Evolutionary conservation across 768 basidiomycete genomes (phyloP), one percentile per base, ranked within the genome.

Genomic region (Psilocybe cubensis): DNA sequence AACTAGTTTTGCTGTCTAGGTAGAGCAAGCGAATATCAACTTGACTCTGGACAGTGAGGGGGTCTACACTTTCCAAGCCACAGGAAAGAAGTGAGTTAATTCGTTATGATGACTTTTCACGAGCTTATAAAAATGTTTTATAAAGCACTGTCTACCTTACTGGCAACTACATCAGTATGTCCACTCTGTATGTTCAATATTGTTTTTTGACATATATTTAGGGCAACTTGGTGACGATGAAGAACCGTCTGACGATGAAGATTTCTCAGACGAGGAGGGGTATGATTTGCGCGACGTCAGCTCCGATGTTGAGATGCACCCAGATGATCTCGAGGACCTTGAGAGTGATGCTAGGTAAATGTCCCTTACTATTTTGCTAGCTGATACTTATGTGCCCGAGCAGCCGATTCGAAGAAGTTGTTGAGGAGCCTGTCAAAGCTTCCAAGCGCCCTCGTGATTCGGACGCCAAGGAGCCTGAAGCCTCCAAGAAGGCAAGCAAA

Each of bases 111-210:
- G 10, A 11, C n/a, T 9, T 41, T 18, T 18, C 14, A 20, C n/a
- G n/a, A n/a, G n/a, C 17, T 14, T 17, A 14, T 57, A 50, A 68
- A 54, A 18, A 58, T 58, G 38, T 25, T 57, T 24, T 53, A 52
- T 6, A 3, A 54, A 92, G 89, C 70, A 75, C 87, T 47, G 79
- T 94, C 47, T 85, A 92, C 74, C 74, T 95, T 59, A 86, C 87
- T 60, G 93, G 94, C 53, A 93, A 94, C 73, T 94, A 93, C 72
- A 83, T 95, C 69, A 84, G 90, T 89, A 72, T 43, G 78, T 67
- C 44, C 33, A 35, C 31, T 44, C 50, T 49, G 52, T 31, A 54
- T 20, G 45, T 35, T 21, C 28, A 2, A 17, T 47, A 46, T 42
- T 18, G 44, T 3, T 33, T 51, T 18, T 54, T 49, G 50, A 50